Percentiles rank a stretch among this genome's conserved stretches.
phyloP scores from a whole-genome alignment of 345 rosid genomes.

The Cardamine chenopodiifolia region DNA sequence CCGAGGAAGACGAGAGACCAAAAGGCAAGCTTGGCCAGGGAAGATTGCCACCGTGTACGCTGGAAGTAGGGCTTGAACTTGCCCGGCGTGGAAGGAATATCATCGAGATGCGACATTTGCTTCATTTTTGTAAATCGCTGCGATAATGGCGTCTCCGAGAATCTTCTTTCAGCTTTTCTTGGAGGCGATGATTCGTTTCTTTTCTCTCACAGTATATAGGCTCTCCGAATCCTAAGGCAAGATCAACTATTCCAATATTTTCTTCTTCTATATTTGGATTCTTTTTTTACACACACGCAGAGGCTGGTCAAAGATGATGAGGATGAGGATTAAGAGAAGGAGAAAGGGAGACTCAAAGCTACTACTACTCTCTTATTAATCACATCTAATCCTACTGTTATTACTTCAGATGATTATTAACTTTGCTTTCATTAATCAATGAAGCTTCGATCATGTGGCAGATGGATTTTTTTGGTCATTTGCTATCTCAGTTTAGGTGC shows the following conservation, averaged over 20 bases:
- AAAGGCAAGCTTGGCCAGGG: constrained; percentile 78
- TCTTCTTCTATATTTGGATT: constrained; percentile 14
- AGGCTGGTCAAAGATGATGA: constrained; percentile 3
- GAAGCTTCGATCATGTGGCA: constrained; percentile 3
- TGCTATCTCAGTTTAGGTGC: neutral
- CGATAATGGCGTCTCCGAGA: constrained; percentile 44
- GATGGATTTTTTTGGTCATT: neutral
- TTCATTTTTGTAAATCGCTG: neutral
- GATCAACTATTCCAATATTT: constrained; percentile 14
- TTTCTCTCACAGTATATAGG: constrained; percentile 42
- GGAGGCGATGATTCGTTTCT: constrained; percentile 39
- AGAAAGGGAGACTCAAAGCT: neutral
- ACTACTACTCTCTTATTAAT: neutral
- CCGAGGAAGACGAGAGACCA: constrained; percentile 82
- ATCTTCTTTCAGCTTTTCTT: constrained; percentile 52
- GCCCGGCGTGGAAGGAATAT: constrained; percentile 81
- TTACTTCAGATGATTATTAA: neutral
- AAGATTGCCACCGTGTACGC: constrained; percentile 75
- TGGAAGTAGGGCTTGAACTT: constrained; percentile 84
- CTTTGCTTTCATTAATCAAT: neutral
- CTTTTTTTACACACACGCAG: neutral
- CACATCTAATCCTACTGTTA: too few species aligned
- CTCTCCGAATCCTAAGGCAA: constrained; percentile 20
- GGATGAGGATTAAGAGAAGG: neutral
- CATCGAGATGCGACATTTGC: constrained; percentile 67